Conservation (phyloP, 257 asterid genomes). For the Solanum phureja region DNA sequence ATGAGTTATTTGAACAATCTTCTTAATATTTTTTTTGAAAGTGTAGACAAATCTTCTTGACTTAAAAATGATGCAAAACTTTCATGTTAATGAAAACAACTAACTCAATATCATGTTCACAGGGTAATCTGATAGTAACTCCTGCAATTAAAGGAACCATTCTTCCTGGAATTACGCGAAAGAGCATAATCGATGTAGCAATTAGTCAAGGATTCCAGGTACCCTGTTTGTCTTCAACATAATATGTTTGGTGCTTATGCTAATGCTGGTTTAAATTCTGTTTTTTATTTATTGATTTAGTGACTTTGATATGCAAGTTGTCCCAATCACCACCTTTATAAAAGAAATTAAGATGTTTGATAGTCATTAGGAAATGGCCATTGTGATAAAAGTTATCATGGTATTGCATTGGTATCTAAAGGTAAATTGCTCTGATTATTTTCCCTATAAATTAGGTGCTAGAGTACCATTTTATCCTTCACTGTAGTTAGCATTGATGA, state of each 20-base stretch:
- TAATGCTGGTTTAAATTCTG: neutral
- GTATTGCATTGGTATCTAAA: neutral
- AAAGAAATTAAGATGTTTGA: neutral
- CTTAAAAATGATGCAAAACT: no score
- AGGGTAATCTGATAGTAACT: no score
- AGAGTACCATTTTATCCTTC: neutral
- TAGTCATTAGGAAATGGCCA: neutral
- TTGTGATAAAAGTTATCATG: neutral
- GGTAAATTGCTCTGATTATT: neutral
- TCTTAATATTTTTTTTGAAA: no score
- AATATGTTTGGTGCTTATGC: neutral
- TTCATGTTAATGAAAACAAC: no score
- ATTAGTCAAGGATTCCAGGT: conserved; percentile 37
- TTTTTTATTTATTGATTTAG: neutral
- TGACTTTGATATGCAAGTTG: neutral
- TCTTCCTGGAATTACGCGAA: conserved; percentile 42
- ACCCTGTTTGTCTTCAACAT: neutral
- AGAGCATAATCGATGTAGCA: conserved; percentile 44
- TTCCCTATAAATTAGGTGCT: neutral
- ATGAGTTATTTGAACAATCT: no score
- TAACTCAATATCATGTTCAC: no score
- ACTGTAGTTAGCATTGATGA: neutral
- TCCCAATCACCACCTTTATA: neutral
- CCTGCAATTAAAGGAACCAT: conserved; percentile 24
- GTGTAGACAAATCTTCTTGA: no score